Conservation (phyloP, 257 asterid species). For the Ligustrum vulgare region DNA sequence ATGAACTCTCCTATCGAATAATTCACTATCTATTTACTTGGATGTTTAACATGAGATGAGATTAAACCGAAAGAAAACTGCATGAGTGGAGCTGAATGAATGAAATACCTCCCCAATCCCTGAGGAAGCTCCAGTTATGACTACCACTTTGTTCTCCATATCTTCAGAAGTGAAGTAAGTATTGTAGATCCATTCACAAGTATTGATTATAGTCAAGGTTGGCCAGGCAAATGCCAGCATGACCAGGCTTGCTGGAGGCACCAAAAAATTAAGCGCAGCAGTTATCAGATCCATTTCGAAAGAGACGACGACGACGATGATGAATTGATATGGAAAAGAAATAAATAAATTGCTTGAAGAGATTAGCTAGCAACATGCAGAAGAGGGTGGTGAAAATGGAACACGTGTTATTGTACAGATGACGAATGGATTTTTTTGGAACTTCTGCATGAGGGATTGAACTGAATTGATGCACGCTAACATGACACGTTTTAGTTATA, state of each 20-base stretch:
- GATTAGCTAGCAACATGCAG: conserved; percentile 57
- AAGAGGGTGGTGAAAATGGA: conserved; percentile 13
- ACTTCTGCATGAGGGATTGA: conserved; percentile 17
- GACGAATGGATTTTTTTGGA: conserved; percentile 25
- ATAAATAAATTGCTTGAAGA: conserved; percentile 30
- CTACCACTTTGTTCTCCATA: conserved; percentile 70
- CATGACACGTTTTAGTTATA: neutral
- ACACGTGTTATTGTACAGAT: conserved; percentile 57
- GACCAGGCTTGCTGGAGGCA: conserved; percentile 84
- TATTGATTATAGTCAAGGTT: conserved; percentile 62
- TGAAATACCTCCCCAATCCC: conserved; percentile 84
- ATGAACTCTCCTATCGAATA: neutral
- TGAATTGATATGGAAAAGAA: neutral
- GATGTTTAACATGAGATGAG: neutral
- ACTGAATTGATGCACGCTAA: neutral
- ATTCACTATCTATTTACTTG: neutral
- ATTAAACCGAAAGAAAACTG: neutral
- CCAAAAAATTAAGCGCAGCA: conserved; percentile 54
- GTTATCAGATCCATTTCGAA: conserved; percentile 53
- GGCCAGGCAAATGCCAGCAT: conserved; percentile 95
- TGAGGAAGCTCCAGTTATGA: conserved; percentile 94
- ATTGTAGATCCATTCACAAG: conserved; percentile 67
- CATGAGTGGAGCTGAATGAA: neutral
- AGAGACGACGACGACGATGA: neutral
- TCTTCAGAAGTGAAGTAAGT: conserved; percentile 36